These are phyloP conservation scores for Odontarrhena argentea DNA, from an alignment of 345 rosid species.

Conservation along the genomic window DNA sequence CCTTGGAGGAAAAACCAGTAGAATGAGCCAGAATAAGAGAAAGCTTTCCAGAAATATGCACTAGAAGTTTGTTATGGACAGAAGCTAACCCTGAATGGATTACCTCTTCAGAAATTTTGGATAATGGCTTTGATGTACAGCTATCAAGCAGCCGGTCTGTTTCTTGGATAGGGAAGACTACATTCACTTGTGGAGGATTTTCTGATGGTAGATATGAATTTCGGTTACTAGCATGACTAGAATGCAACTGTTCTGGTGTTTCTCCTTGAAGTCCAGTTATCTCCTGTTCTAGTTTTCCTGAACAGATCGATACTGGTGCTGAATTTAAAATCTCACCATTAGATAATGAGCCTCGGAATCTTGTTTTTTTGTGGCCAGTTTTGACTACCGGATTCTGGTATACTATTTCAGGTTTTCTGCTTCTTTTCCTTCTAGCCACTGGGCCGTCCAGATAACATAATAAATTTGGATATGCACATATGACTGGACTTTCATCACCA, in stretches of 20 bases:
- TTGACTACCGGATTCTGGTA: conserved; percentile 33
- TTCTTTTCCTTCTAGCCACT: conserved; percentile 60
- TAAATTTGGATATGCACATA: conserved; percentile 44
- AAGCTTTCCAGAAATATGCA: background rate
- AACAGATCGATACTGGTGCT: conserved; percentile 33
- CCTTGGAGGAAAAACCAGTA: conserved; percentile 23
- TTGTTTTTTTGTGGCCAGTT: conserved; percentile 48
- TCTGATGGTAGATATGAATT: conserved; percentile 32
- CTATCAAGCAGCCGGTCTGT: conserved; percentile 33
- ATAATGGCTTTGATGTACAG: conserved; percentile 31
- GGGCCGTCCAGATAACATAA: conserved; percentile 45
- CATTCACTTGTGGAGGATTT: conserved; percentile 11
- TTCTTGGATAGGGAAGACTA: conserved; percentile 21
- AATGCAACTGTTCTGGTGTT: conserved; percentile 31
- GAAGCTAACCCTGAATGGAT: conserved; percentile 10
- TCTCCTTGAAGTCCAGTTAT: conserved; percentile 34
- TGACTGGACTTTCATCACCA: conserved; percentile 36
- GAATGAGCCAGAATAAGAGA: conserved; percentile 12
- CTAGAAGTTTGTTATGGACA: conserved; percentile 3
- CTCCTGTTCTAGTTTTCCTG: conserved; percentile 38
- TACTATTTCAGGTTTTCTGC: conserved; percentile 43
- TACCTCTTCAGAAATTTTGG: conserved; percentile 42
- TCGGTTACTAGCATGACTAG: conserved; percentile 32
- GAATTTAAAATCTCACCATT: conserved; percentile 34
- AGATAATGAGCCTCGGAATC: conserved; percentile 36